Conservation (phyloP, 805 yeast species). For the Wilhelminamyces savonicus region DNA sequence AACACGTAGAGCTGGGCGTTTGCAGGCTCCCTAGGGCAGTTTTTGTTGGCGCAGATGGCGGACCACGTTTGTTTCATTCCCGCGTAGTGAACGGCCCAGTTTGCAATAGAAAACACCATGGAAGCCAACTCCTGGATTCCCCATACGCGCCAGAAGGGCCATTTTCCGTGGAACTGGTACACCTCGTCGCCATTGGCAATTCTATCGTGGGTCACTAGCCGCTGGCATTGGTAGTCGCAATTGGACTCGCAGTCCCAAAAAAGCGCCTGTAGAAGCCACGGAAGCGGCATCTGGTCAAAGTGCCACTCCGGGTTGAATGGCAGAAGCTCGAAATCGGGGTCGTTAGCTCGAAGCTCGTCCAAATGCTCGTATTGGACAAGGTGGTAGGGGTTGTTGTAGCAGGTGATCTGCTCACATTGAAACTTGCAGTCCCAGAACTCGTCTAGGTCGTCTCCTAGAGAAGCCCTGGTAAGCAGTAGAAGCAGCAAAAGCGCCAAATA, state of each 20-base stretch:
- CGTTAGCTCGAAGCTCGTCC: constrained; percentile 8
- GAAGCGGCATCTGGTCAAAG: constrained; percentile 36
- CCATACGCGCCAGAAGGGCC: constrained; percentile 82
- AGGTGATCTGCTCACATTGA: constrained; percentile 41
- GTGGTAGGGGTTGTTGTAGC: constrained; percentile 22
- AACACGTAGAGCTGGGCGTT: neutral
- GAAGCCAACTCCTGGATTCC: constrained; percentile 85
- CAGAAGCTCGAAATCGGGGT: constrained; percentile 10
- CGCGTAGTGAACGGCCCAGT: constrained; percentile 21
- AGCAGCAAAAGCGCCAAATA: too few species aligned
- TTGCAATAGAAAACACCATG: constrained; percentile 63
- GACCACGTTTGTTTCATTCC: constrained; percentile 9
- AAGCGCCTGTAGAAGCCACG: constrained; percentile 37
- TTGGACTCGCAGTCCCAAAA: constrained; percentile 42
- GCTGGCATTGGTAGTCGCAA: constrained; percentile 93
- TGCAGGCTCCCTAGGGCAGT: too few species aligned
- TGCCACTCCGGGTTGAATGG: constrained; percentile 26
- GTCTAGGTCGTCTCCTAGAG: constrained; percentile 57
- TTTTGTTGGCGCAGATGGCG: too few species aligned
- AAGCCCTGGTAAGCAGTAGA: constrained; percentile 13
- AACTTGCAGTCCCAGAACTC: constrained; percentile 51
- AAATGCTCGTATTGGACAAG: constrained; percentile 17
- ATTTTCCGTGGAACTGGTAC: constrained; percentile 91
- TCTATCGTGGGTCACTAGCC: constrained; percentile 57
- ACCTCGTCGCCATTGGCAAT: constrained; percentile 43